Evolutionary conservation across 1,284 basidiomycete genomes (phyloP), one percentile per base, ranked within the genome.

Genomic region (Omphalotus olearius): DNA sequence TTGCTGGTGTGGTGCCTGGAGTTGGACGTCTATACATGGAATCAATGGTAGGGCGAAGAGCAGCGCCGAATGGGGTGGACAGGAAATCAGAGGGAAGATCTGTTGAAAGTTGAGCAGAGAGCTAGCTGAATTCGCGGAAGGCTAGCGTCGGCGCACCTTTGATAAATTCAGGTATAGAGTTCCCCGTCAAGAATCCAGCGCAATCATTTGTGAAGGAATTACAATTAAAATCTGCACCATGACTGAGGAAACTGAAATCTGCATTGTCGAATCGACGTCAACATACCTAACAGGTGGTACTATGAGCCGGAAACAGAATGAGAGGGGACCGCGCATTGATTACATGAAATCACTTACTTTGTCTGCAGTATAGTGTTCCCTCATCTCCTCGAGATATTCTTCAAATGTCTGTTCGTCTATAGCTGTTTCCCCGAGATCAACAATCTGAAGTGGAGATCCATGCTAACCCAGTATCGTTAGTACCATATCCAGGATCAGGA

Each of bases 201-300:
- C 84, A 83, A 58, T 96, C 93, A 54, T 89, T 90, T 0, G 92
- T 93, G 60, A 97, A 97, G 1, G 89, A 88, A 65, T 95, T 95
- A 67, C 92, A 95, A 59, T 91, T 92, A 58, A 91, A 91, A 44
- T 91, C 88, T 89, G 54, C 10, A 18, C 13, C 26, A 56, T 17
- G 38, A 20, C 13, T 33, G 30, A 33, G 30, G 2, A 13, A 2
- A 13, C 13, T 33, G 30, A 33, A 13, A 4, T 33, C 9, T 33
- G 13, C 13, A 33, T 33, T 13, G 20, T 33, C 18, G 10, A n/a
- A 14, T 33, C 18, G 10, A n/a, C 26, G 28, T 33, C 30, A 39
- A 51, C 67, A 50, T 62, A 85, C 88, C 88, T 73, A 95, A 72
- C n/a, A 96, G 73, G 66, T 96, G 92, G 66, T 97, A 97, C 83